Evolutionary conservation across 257 asterid species (phyloP).

Genomic region (Solanum pinnatisectum): DNA sequence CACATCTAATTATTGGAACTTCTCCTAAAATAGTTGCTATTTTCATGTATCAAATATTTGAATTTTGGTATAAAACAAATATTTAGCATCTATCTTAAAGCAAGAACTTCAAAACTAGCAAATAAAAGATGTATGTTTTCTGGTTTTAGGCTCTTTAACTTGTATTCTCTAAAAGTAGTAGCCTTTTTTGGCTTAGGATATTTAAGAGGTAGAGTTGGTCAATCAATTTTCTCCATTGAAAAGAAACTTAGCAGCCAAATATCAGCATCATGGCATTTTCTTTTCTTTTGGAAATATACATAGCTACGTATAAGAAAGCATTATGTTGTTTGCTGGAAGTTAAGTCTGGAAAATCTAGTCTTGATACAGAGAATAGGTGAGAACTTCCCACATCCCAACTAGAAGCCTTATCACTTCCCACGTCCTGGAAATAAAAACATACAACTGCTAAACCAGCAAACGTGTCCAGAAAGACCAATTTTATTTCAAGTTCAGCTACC

Average conservation of each 20-base stretch:
- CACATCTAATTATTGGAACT: not conserved
- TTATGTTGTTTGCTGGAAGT: not conserved
- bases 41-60: not conserved
- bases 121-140: not conserved
- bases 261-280: too few relatives aligned
- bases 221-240: not conserved
- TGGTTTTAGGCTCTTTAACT: not conserved
- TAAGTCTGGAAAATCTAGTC: not conserved
- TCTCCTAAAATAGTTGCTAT: not conserved
- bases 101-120: too few relatives aligned
- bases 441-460: not conserved
- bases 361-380: not conserved
- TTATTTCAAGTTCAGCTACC: not conserved
- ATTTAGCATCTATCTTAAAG: not conserved
- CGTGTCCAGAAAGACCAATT: not conserved
- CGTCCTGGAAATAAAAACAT: not conserved
- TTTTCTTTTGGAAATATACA: too few relatives aligned
- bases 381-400: not conserved
- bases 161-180: not conserved
- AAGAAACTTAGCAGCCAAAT: not conserved
- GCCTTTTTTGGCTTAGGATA: not conserved
- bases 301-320: not conserved
- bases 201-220: not conserved
- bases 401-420: not conserved
- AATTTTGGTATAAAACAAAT: too few relatives aligned